Evolutionary conservation across 768 basidiomycete species (phyloP).

Genomic region (Serendipita sp.): DNA sequence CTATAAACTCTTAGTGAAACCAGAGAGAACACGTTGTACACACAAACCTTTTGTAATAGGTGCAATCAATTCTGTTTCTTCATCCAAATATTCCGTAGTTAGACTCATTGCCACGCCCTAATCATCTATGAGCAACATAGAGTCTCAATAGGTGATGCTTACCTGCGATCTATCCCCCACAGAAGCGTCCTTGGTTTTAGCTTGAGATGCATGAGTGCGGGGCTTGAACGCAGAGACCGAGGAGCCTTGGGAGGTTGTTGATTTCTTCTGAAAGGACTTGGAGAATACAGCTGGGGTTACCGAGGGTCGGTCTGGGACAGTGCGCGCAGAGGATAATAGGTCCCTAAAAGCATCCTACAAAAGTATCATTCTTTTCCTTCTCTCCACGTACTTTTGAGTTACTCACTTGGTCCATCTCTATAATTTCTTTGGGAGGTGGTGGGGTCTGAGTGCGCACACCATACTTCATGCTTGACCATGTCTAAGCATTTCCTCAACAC

Average conservation of each 20-base stretch:
- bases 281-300: neutral
- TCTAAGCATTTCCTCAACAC: slow-evolving; percentile 66
- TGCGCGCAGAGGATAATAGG: neutral
- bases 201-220: slow-evolving; percentile 27
- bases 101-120: slow-evolving; percentile 16
- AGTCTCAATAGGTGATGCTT: slow-evolving; percentile 29
- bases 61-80: slow-evolving; percentile 23
- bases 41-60: neutral
- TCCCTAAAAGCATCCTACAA: neutral
- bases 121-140: neutral
- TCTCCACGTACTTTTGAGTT: neutral
- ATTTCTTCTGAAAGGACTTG: too few relatives aligned
- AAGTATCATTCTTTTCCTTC: neutral
- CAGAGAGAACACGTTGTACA: slow-evolving; percentile 67
- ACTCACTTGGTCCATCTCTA: neutral
- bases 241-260: neutral
- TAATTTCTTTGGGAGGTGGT: neutral
- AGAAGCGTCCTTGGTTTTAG: slow-evolving; percentile 42
- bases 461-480: slow-evolving; percentile 4
- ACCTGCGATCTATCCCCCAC: slow-evolving; percentile 47
- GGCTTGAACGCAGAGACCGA: slow-evolving; percentile 50
- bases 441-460: neutral
- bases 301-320: neutral
- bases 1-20: slow-evolving; percentile 78
- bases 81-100: slow-evolving; percentile 49